Evolutionary conservation across 768 basidiomycete genomes (phyloP).

Genomic region (Pleurotus sapidus): DNA sequence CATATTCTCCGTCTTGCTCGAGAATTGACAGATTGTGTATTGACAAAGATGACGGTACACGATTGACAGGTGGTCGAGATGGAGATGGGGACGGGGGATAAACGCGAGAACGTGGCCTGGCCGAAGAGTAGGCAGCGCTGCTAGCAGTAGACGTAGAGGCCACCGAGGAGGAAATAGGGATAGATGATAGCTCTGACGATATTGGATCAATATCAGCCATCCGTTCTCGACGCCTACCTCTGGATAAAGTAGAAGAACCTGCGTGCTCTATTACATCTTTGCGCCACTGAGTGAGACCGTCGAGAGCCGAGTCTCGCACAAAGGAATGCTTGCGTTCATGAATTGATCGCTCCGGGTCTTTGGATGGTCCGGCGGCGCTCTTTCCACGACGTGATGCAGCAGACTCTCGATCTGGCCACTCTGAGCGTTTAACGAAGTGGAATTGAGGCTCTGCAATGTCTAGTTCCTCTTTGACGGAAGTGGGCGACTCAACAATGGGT

Average conservation of each 20-base stretch:
- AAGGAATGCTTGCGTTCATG: conserved; percentile 34
- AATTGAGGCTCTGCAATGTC: conserved; percentile 68
- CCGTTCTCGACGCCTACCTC: conserved; percentile 66
- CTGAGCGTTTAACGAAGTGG: conserved; percentile 81
- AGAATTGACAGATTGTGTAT: conserved; percentile 13
- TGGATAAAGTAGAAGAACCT: conserved; percentile 21
- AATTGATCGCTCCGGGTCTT: conserved; percentile 31
- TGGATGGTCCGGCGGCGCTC: conserved; percentile 57
- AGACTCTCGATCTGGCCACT: conserved; percentile 80
- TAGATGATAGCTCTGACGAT: neutral
- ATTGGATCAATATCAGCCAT: conserved; percentile 30
- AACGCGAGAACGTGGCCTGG: conserved; percentile 39
- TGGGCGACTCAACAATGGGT: conserved; percentile 23
- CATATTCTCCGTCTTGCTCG: neutral
- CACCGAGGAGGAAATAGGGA: conserved; percentile 13
- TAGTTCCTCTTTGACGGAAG: conserved; percentile 35
- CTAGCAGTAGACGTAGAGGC: conserved; percentile 25
- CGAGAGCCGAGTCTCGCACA: conserved; percentile 38
- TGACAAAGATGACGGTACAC: conserved; percentile 27
- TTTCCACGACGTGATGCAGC: conserved; percentile 68
- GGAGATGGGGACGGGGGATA: conserved; percentile 58
- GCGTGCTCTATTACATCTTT: conserved; percentile 46
- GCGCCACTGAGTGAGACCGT: conserved; percentile 56
- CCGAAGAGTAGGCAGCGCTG: conserved; percentile 26
- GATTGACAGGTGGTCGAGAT: conserved; percentile 41